Base-by-base conservation (phyloP, 2,329 filamentous ascomycete genomes). In the Aureobasidium sp. region DNA sequence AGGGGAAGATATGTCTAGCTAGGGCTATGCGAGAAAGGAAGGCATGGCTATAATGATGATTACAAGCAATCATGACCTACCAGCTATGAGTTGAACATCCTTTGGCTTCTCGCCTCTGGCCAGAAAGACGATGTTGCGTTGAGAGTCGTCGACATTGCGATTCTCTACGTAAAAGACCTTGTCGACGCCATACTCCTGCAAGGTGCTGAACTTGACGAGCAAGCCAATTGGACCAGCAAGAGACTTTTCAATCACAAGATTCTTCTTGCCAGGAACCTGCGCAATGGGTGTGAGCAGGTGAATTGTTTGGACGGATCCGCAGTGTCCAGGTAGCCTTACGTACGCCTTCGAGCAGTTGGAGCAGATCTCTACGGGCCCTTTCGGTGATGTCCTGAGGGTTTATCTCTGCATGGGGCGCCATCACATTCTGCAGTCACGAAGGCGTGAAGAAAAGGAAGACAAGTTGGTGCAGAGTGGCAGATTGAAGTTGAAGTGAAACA, bases 101-200 rank as follows among this genome's bases (percentile, higher is more conserved):
- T 84, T 88, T 61, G 89, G 87, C 73, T 90, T 93, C 77, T 97
- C 94, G 65, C 91, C 93, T 70, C 92, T 84, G n/a, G 91, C 89
- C 67, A 99, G 84, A 77, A 97, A 99, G 67, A 99, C 84, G 65
- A 99, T 85, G 80, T 97, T 99, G 71, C 90, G 87, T 77, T 97
- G 94, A 70, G 88, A 95, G 21, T 91, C 89, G 75, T 97, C 93
- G 74, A 91, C 87, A 76, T 99, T 97, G 71, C 88, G 85, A 76
- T 97, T 97, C 75, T 99, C 94, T 50, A 99, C 81, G 71, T 97
- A 88, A 79, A 97, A 99, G 67, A 97, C 90, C 75, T 96, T 96
- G 75, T 97, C 92, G 67, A 99, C 92, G 34, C 95, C 95, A 78
- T 97, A 97, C 71, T 99, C 94, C 72, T 97, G 91, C 16, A 97